Percentiles rank a stretch among this genome's conserved stretches.
Evolutionary conservation across 2,329 filamentous ascomycete genomes (phyloP).

Genomic region (Tolypocladium ovalisporum): DNA sequence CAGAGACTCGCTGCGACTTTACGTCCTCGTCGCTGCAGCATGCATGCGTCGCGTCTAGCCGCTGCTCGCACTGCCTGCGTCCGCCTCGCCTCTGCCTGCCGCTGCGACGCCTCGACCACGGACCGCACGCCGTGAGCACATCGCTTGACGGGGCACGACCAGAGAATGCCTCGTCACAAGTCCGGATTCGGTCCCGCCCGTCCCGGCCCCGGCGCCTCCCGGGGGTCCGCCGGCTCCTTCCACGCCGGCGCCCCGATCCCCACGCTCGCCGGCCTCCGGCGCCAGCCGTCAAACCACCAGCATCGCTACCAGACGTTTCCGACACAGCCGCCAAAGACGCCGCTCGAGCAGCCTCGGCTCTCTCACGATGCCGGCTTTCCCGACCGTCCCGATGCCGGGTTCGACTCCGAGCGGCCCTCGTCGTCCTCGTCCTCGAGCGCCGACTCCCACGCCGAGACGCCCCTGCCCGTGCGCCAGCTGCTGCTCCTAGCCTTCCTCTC

Average conservation of each 20-base stretch:
- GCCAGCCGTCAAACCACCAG: slow-evolving; percentile 21
- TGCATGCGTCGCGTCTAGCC: not conserved
- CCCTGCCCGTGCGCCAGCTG: slow-evolving; percentile 74
- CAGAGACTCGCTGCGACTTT: not conserved
- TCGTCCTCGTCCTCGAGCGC: slow-evolving; percentile 16
- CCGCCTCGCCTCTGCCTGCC: not conserved
- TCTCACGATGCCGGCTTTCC: slow-evolving; percentile 8
- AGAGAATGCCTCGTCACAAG: slow-evolving; percentile 10
- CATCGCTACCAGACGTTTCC: slow-evolving; percentile 76
- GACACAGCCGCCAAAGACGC: slow-evolving; percentile 58
- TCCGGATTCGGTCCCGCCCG: slow-evolving; percentile 2
- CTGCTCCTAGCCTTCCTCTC: slow-evolving; percentile 78
- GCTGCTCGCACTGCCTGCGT: not conserved
- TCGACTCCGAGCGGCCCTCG: slow-evolving; percentile 4
- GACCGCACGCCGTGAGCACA: not conserved
- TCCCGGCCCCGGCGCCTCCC: slow-evolving; percentile 2
- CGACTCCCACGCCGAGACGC: slow-evolving; percentile 42
- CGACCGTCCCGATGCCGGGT: not conserved
- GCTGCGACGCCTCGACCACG: not conserved
- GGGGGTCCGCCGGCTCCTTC: slow-evolving; percentile 33
- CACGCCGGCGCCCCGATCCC: slow-evolving; percentile 41
- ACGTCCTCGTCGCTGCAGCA: not conserved
- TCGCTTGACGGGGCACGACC: not conserved
- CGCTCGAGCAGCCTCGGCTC: slow-evolving; percentile 31
- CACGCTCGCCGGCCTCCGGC: slow-evolving; percentile 17